These are phyloP conservation scores for Bipolaris victoriae DNA, from an alignment of 2,329 filamentous ascomycete species.

Conservation along the genomic window DNA sequence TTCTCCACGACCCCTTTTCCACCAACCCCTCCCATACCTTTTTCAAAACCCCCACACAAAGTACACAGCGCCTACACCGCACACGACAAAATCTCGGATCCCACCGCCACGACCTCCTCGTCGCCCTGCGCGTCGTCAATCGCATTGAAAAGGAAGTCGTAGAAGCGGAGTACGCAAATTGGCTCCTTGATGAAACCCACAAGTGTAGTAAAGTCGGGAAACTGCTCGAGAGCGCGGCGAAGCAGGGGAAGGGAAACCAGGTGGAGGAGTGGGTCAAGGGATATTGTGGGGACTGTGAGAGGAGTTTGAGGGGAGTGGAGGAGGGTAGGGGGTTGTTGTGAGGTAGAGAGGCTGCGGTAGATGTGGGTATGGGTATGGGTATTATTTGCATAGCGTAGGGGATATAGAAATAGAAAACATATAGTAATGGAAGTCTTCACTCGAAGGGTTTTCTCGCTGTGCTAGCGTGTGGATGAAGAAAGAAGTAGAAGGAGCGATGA, in stretches of 20 bases:
- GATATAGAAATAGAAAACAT: not conserved
- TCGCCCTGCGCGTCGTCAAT: constrained; percentile 89
- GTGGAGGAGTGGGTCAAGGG: constrained; percentile 63
- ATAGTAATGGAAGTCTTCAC: not conserved
- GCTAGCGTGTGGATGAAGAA: no score
- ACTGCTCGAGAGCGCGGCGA: constrained; percentile 49
- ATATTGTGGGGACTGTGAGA: constrained; percentile 69
- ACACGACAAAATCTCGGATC: constrained; percentile 82
- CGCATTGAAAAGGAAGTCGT: constrained; percentile 86
- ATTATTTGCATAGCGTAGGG: constrained; percentile 2
- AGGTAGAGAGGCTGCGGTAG: constrained; percentile 16
- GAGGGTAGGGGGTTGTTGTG: not conserved
- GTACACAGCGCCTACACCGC: constrained; percentile 67
- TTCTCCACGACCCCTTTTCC: constrained; percentile 36
- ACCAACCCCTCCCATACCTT: constrained; percentile 26
- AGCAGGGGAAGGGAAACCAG: constrained; percentile 51
- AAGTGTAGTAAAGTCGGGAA: constrained; percentile 71
- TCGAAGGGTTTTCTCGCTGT: not conserved
- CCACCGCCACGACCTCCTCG: constrained; percentile 88
- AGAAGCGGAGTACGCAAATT: constrained; percentile 89
- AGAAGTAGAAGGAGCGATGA: no score
- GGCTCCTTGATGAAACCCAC: constrained; percentile 78
- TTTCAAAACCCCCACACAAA: constrained; percentile 34
- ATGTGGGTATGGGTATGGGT: not conserved
- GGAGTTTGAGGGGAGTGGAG: constrained; percentile 22